Conservation (phyloP, 805 yeast genomes). For the Kodamaea kaohsiungensis region DNA sequence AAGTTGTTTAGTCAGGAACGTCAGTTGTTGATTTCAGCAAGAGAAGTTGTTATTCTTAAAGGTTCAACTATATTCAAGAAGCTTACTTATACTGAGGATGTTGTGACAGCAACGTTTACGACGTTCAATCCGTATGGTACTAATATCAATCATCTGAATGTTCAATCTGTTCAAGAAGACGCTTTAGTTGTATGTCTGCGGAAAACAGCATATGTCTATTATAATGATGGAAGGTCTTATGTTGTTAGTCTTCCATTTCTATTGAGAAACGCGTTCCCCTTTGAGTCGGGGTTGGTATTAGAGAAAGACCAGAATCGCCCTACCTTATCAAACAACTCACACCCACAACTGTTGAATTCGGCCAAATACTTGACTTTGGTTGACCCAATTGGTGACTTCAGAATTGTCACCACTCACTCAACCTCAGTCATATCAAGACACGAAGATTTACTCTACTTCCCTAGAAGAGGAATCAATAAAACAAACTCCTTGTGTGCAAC, state of each 20-base stretch:
- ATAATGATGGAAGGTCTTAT: conserved; percentile 57
- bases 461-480: conserved; percentile 37
- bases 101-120: conserved; percentile 64
- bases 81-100: conserved; percentile 49
- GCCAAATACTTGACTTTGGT: conserved; percentile 61
- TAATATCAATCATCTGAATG: not conserved
- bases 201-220: conserved; percentile 64
- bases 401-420: conserved; percentile 69
- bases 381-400: conserved; percentile 75
- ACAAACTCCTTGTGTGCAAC: conserved; percentile 54
- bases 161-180: conserved; percentile 8
- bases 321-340: conserved; percentile 6
- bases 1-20: conserved; percentile 25
- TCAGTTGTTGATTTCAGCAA: conserved; percentile 35
- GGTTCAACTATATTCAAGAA: conserved; percentile 47
- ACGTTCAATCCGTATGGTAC: conserved; percentile 35
- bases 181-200: conserved; percentile 62
- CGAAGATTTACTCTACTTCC: conserved; percentile 61
- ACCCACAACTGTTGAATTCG: conserved; percentile 23
- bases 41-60: conserved; percentile 53
- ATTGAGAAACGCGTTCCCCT: conserved; percentile 60
- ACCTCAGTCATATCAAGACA: conserved; percentile 60
- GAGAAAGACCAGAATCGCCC: conserved; percentile 42
- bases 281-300: conserved; percentile 65
- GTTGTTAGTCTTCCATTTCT: conserved; percentile 70